Evolutionary conservation across 2,329 filamentous ascomycete genomes (phyloP).

Genomic region (Chaetoscypha palmicola): DNA sequence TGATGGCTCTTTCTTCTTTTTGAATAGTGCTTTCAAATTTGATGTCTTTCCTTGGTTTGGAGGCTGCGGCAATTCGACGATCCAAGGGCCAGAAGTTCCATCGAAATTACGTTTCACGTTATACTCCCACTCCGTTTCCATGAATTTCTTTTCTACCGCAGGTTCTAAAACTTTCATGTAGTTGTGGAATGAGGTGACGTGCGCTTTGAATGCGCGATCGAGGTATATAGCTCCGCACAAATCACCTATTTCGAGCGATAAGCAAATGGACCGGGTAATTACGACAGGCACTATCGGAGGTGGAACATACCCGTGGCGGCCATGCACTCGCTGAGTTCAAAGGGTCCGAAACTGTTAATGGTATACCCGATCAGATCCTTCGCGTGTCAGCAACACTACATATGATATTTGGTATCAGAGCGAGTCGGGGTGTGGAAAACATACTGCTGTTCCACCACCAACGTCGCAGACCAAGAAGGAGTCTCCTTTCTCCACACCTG

Average conservation of each 20-base stretch:
- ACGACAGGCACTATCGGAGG: too few species aligned
- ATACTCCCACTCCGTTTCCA: background rate
- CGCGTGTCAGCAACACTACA: too few species aligned
- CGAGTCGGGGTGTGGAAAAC: background rate
- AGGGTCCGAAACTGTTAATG: conserved; percentile 2
- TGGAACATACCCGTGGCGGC: conserved; percentile 5
- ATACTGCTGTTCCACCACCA: conserved; percentile 36
- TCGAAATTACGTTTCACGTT: background rate
- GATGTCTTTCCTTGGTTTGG: too few species aligned
- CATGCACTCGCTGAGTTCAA: conserved; percentile 6
- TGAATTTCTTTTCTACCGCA: background rate
- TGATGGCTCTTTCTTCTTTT: too few species aligned
- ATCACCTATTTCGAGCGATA: conserved; percentile 5
- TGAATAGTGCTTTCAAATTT: too few species aligned
- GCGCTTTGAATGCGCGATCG: conserved; percentile 4
- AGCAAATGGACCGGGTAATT: too few species aligned
- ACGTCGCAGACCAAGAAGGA: conserved; percentile 59
- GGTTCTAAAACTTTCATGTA: background rate
- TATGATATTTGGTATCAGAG: background rate
- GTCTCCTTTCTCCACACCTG: conserved; percentile 36
- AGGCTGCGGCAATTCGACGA: too few species aligned
- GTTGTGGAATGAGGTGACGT: background rate
- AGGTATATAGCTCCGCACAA: conserved; percentile 9
- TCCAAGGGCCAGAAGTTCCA: too few species aligned
- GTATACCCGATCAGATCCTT: conserved; percentile 13